Conservation (phyloP, 805 yeast species). For the Clavispora fructus region DNA sequence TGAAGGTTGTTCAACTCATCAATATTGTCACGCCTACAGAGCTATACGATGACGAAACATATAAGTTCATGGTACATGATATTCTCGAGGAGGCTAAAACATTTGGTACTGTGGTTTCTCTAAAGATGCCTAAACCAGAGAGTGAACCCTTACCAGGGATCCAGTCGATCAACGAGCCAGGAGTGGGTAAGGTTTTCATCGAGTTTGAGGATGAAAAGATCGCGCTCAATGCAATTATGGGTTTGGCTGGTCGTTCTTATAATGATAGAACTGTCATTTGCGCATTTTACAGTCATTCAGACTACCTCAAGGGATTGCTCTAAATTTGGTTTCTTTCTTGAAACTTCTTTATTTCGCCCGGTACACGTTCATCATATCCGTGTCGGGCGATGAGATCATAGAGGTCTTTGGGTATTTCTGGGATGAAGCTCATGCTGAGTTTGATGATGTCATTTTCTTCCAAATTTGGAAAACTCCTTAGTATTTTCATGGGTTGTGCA, state of each 20-base stretch:
- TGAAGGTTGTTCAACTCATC: slow-evolving; percentile 57
- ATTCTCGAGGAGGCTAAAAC: slow-evolving; percentile 45
- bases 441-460: slow-evolving; percentile 72
- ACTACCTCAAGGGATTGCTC: slow-evolving; percentile 43
- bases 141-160: slow-evolving; percentile 42
- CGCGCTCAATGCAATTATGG: slow-evolving; percentile 53
- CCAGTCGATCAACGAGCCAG: slow-evolving; percentile 40
- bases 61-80: slow-evolving; percentile 47
- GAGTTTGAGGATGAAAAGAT: slow-evolving; percentile 50
- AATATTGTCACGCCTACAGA: slow-evolving; percentile 67
- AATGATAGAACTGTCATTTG: slow-evolving; percentile 67
- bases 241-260: slow-evolving; percentile 60
- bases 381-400: slow-evolving; percentile 63
- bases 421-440: slow-evolving; percentile 72
- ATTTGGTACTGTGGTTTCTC: slow-evolving; percentile 46
- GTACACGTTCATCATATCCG: slow-evolving; percentile 47
- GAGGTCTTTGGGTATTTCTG: slow-evolving; percentile 62
- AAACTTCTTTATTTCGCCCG: slow-evolving; percentile 24
- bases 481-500: slow-evolving; percentile 65
- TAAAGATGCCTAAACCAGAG: slow-evolving; percentile 61
- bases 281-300: slow-evolving; percentile 54
- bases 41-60: slow-evolving; percentile 45
- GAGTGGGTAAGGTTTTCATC: slow-evolving; percentile 68
- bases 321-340: slow-evolving; percentile 3
- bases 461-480: slow-evolving; percentile 68